Conservation (phyloP, 345 rosid species). For the Aegle marmelos region DNA sequence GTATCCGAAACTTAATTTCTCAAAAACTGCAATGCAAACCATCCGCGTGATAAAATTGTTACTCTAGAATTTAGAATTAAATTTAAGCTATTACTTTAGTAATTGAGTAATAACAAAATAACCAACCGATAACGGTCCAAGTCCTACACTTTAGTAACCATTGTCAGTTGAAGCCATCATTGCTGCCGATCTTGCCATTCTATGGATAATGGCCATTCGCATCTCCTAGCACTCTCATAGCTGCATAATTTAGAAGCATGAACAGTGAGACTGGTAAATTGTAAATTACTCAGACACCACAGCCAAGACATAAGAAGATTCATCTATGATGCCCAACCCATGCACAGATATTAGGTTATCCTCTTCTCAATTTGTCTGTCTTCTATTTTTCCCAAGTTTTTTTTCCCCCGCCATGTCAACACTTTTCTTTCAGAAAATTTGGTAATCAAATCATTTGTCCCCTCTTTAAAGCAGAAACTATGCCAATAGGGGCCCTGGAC, state of each 20-base stretch:
- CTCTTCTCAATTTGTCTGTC: not conserved
- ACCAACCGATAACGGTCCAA: conserved; percentile 84
- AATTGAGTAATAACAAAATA: not conserved
- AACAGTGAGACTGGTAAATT: not conserved
- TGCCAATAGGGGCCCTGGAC: conserved; percentile 50
- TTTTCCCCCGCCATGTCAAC: not conserved
- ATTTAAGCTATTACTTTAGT: not conserved
- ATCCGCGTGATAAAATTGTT: conserved; percentile 13
- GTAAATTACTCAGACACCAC: not conserved
- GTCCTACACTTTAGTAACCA: conserved; percentile 92
- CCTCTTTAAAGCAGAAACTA: conserved; percentile 76
- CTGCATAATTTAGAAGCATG: conserved; percentile 25
- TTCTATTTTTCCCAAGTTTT: not conserved
- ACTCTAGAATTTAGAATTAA: conserved; percentile 2
- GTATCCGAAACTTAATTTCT: conserved; percentile 76
- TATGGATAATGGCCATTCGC: conserved; percentile 79
- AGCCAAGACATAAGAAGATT: not conserved
- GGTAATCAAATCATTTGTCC: conserved; percentile 13
- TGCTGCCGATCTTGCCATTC: conserved; percentile 95
- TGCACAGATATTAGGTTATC: not conserved
- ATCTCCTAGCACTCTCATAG: conserved; percentile 73
- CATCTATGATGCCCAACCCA: not conserved
- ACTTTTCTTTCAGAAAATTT: not conserved
- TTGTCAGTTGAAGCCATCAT: conserved; percentile 94
- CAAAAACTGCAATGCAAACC: conserved; percentile 56